phyloP scores from a whole-genome alignment of 345 rosid species.

The Syzygium aqueum region DNA sequence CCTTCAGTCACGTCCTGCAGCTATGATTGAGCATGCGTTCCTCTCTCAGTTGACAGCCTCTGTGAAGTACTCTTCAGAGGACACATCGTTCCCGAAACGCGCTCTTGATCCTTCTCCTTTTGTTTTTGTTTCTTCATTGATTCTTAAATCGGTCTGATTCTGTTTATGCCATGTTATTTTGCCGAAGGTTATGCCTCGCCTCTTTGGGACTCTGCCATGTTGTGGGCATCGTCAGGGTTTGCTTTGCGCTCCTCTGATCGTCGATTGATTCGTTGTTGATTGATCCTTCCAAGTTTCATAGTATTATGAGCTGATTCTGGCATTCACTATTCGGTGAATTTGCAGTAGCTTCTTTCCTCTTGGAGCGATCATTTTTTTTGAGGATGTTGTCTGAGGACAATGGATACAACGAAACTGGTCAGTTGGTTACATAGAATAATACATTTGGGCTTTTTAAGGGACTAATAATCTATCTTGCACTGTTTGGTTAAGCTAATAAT shows the following conservation, averaged over 20 bases:
- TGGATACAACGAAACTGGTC: background rate
- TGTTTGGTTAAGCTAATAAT: background rate
- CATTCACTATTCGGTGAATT: background rate
- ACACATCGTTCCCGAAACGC: background rate
- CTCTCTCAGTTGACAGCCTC: too few relatives aligned
- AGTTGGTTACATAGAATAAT: background rate
- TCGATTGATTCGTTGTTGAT: background rate
- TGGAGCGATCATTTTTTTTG: background rate
- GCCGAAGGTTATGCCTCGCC: background rate
- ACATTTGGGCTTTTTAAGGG: background rate
- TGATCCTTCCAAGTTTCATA: background rate
- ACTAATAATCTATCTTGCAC: background rate
- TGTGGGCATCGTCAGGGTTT: background rate
- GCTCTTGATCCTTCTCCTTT: background rate
- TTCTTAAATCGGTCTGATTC: background rate
- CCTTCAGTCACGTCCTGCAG: background rate
- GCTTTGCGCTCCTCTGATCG: background rate
- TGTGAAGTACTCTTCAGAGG: too few relatives aligned
- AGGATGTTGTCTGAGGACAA: background rate
- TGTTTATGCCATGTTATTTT: background rate
- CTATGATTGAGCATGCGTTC: too few relatives aligned
- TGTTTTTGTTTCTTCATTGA: background rate
- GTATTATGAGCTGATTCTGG: background rate
- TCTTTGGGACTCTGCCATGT: background rate
- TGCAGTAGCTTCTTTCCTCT: background rate